These are phyloP conservation scores for Fusarium fujikuroi DNA, from an alignment of 2,329 filamentous ascomycete genomes.

Conservation along the genomic window DNA sequence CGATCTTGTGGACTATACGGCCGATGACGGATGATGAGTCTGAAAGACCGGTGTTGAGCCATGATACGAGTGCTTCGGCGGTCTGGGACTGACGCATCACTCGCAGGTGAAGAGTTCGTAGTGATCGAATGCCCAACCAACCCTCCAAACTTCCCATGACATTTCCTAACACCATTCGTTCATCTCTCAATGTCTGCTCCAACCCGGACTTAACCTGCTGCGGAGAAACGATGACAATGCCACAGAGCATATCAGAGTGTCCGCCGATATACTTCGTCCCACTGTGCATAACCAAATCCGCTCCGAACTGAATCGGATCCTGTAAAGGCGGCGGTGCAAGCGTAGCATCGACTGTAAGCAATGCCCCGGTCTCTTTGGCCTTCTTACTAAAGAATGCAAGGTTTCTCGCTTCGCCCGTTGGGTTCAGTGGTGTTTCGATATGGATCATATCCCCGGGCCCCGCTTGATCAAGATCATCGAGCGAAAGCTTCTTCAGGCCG, in stretches of 20 bases:
- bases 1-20: not conserved
- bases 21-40: conserved; percentile 55
- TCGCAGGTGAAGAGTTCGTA: conserved; percentile 86
- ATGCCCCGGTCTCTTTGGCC: conserved; percentile 76
- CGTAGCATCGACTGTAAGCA: conserved; percentile 86
- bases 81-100: conserved; percentile 82
- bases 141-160: conserved; percentile 91
- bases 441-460: conserved; percentile 79
- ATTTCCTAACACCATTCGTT: conserved; percentile 78
- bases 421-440: conserved; percentile 93
- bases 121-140: conserved; percentile 88
- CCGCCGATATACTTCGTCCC: conserved; percentile 97
- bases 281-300: conserved; percentile 88
- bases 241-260: conserved; percentile 92
- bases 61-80: conserved; percentile 74
- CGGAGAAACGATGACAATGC: conserved; percentile 75
- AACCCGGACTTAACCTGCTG: conserved; percentile 56
- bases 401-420: conserved; percentile 81
- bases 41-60: conserved; percentile 67
- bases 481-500: conserved; percentile 76
- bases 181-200: conserved; percentile 68
- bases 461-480: conserved; percentile 73
- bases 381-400: conserved; percentile 77
- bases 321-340: conserved; percentile 91
- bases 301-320: conserved; percentile 83